Evolutionary conservation across 306 rosid species (phyloP).

Genomic region (Quillaja saponaria): DNA sequence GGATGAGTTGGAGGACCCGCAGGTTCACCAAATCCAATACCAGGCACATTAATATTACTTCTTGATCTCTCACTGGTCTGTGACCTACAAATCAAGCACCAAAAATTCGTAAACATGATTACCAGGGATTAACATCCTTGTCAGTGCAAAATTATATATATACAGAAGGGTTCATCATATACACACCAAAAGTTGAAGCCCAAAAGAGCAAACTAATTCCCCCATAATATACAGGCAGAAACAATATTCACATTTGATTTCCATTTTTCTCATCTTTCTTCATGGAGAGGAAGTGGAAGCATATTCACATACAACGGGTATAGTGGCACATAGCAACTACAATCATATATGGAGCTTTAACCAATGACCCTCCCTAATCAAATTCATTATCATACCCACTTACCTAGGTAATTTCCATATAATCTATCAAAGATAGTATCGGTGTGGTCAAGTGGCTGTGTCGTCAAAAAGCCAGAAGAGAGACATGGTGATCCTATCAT

Average conservation of each 20-base stretch:
- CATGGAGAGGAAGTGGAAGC: too few species aligned
- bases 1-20: slow-evolving; percentile 42
- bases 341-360: too few species aligned
- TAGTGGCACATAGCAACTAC: too few species aligned
- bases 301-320: too few species aligned
- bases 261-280: background rate
- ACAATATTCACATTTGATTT: background rate
- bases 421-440: too few species aligned
- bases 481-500: too few species aligned
- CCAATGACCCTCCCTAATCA: too few species aligned
- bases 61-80: slow-evolving; percentile 43
- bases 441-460: too few species aligned
- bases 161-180: background rate
- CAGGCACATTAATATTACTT: slow-evolving; percentile 35
- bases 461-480: too few species aligned
- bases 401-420: too few species aligned
- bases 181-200: slow-evolving; percentile 7
- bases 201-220: background rate
- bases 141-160: background rate
- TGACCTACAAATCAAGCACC: slow-evolving; percentile 43
- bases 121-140: background rate
- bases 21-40: slow-evolving; percentile 41
- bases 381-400: too few species aligned
- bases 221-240: background rate
- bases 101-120: background rate